Evolutionary conservation across 345 rosid species (phyloP).

Genomic region (Cardiospermum halicacabum): DNA sequence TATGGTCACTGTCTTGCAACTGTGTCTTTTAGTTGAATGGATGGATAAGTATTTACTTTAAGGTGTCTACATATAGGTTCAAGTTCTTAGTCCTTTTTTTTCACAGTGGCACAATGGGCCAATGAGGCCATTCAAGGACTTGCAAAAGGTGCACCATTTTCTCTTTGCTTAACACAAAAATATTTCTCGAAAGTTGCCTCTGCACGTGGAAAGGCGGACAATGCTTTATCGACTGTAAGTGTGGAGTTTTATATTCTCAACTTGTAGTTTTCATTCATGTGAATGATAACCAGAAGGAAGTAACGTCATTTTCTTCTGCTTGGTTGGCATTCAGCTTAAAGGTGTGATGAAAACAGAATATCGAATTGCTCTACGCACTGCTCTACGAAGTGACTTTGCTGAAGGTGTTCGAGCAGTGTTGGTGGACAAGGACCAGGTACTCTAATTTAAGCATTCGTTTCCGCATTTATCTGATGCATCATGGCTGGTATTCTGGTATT

Average conservation of each 20-base stretch:
- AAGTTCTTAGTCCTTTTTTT: slow-evolving; percentile 6
- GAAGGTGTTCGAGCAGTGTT: slow-evolving; percentile 96
- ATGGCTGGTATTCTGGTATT: no score
- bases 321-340: slow-evolving; percentile 42
- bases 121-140: slow-evolving; percentile 78
- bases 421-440: slow-evolving; percentile 94
- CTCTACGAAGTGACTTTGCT: slow-evolving; percentile 60
- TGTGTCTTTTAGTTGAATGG: not conserved
- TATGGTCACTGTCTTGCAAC: not conserved
- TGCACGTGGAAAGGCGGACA: slow-evolving; percentile 48
- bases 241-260: not conserved
- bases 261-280: not conserved
- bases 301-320: slow-evolving; percentile 7
- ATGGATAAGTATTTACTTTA: not conserved
- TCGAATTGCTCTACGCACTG: slow-evolving; percentile 74
- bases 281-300: not conserved
- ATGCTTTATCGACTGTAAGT: slow-evolving; percentile 59
- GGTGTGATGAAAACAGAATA: slow-evolving; percentile 91
- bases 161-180: slow-evolving; percentile 69
- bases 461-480: not conserved
- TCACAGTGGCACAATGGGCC: slow-evolving; percentile 82
- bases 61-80: not conserved
- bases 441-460: not conserved
- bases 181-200: slow-evolving; percentile 75
- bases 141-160: slow-evolving; percentile 85